Evolutionary conservation across 2,329 filamentous ascomycete species (phyloP), one percentile per base, ranked within the genome.

Genomic region (Aspergillus fumigatus): DNA sequence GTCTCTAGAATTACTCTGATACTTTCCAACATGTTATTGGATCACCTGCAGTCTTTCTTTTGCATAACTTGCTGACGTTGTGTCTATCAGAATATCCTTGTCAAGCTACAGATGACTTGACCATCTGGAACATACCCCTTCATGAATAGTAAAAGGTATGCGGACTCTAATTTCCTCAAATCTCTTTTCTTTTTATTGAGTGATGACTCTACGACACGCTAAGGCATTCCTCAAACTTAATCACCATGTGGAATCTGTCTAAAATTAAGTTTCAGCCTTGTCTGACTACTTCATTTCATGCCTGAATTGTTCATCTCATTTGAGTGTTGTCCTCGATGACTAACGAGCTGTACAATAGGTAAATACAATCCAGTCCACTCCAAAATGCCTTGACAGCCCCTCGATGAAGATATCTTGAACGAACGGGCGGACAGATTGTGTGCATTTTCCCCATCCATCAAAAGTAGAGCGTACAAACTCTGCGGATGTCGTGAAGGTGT

Each of bases 221-320:
- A 83, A 82, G 84, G 83, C 83, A 86, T 86, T 86, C 83, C 83
- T 86, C 83, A 81, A 82, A 77, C 83, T 80, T 82, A 85, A 86
- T 77, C 73, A 77, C 72, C 74, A 80, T 85, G 83, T 85, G 80
- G 83, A 85, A 82, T 79, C 78, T 82, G 82, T 84, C 79, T 66
- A 74, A 48, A 67, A 72, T 78, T 73, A 84, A 86, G 83, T 86
- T 86, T 86, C 83, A 86, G 83, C 83, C 83, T 86, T 86, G 83
- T 86, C 83, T 86, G 83, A 86, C 75, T 68, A 59, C 51, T 58
- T 48, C 59, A 54, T 48, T 48, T 52, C 56, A 58, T 49, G 45
- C 55, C 60, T 55, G 54, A 38, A 48, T 56, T 66, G 51, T 57
- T 57, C 55, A 65, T 57, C 54, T 53, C 56, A 45, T 48, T 53